phyloP scores from a whole-genome alignment of 345 rosid genomes.

The Diplotaxis tenuifolia region DNA sequence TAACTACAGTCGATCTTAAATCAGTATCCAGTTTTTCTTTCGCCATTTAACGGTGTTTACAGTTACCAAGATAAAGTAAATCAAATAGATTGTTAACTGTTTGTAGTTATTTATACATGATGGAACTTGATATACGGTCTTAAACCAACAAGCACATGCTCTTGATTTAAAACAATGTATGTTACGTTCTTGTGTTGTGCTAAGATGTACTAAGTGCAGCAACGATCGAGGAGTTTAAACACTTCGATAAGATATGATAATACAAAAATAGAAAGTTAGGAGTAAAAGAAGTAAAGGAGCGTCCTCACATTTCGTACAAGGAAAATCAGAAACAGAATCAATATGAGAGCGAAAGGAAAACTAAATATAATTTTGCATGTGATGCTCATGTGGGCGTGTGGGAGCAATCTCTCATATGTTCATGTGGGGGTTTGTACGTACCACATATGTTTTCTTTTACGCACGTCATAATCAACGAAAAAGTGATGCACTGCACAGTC shows the following conservation, averaged over 20 bases:
- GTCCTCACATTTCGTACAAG: constrained; percentile 17
- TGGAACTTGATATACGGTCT: background rate
- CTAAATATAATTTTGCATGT: constrained; percentile 24
- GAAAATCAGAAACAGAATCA: constrained; percentile 27
- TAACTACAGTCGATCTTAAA: background rate
- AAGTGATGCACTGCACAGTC: background rate
- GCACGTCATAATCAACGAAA: background rate
- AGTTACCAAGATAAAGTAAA: background rate
- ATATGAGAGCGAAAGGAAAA: constrained; percentile 17
- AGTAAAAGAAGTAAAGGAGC: background rate
- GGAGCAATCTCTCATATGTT: constrained; percentile 23
- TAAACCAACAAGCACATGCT: background rate
- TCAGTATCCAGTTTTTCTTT: background rate
- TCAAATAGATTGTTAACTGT: background rate
- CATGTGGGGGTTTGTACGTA: constrained; percentile 29
- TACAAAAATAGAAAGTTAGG: constrained; percentile 10
- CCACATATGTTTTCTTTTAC: constrained; percentile 6
- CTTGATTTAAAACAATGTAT: background rate
- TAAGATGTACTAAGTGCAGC: background rate
- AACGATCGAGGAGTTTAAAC: constrained; percentile 15
- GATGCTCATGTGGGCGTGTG: constrained; percentile 35
- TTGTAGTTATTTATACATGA: background rate
- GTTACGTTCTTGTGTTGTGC: background rate
- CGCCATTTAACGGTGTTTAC: background rate
- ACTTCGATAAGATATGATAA: constrained; percentile 17